Base-by-base conservation (phyloP, 495 filamentous ascomycete genomes). In the Daldinia childiae region DNA sequence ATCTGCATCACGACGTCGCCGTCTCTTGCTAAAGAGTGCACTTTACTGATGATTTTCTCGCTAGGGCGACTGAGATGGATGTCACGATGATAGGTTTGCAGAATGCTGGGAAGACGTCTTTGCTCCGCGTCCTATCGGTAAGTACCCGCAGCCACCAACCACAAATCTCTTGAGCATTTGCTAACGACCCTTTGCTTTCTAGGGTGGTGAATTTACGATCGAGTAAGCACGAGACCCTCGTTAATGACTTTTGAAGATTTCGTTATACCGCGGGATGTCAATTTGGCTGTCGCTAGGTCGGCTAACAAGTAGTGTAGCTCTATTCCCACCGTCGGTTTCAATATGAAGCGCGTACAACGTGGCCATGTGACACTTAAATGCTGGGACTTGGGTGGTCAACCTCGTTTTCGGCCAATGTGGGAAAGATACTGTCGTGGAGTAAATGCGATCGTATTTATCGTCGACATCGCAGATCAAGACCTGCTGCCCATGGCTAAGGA, bases 51-150 rank as follows among this genome's bases (percentile, higher is more conserved):
- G 27, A 45, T 61, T 63, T 38, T 38, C 39, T 36, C 11, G 57
- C 48, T 74, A 99, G 95, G 95, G 92, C 94, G 66, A 97, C 93
- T 41, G 95, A 99, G 86, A 97, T 99, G 93, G 95, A 99, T 80
- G 93, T 99, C 79, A 99, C 95, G 68, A 97, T 99, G 93, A 96
- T 99, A 84, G 95, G 95, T 26, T 84, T 99, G 79, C 95, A 99
- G 79, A 99, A 99, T 83, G 95, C 95, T 58, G 95, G 95, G 68
- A 99, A 99, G 82, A 98, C 95, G 54, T 98, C 95, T 36, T 81
- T 99, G 78, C 85, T 98, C 79, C 88, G 95, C 60, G 95, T 99
- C 65, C 83, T 99, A 66, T 94, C 95, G 83, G 95, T 99, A 89
- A 84, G 91, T 84, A 71, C 38, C 48, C 57, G 17, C 30, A 55